These are phyloP conservation scores for Mucuna pruriens DNA, from an alignment of 306 rosid species.

Conservation along the genomic window DNA sequence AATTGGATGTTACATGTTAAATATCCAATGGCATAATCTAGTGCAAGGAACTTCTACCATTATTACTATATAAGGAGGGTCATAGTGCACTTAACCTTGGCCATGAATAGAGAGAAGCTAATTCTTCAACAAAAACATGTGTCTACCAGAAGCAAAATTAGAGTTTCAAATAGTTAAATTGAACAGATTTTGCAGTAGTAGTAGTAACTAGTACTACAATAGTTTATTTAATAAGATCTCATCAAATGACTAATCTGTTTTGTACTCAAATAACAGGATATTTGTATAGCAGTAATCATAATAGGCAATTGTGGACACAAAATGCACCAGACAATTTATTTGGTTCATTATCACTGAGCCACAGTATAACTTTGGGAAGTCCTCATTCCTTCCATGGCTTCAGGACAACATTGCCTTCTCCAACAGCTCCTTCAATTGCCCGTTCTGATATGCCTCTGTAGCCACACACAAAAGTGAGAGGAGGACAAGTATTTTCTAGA, in stretches of 20 bases:
- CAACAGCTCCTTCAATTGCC: constrained; percentile 81
- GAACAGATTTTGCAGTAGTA: constrained; percentile 16
- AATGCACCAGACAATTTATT: constrained; percentile 27
- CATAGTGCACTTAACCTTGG: background rate
- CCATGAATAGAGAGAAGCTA: background rate
- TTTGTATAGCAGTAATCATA: constrained; percentile 11
- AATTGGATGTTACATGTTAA: background rate
- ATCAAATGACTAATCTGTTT: background rate
- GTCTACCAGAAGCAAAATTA: background rate
- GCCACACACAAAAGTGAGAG: constrained; percentile 23
- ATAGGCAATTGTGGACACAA: constrained; percentile 19
- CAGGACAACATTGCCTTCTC: constrained; percentile 89
- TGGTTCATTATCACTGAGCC: constrained; percentile 23
- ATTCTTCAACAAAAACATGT: background rate
- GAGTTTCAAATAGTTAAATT: background rate
- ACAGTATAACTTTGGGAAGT: background rate
- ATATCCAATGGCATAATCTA: background rate
- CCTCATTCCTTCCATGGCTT: constrained; percentile 37
- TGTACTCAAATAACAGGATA: constrained; percentile 15
- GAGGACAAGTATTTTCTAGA: background rate
- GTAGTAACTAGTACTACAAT: constrained; percentile 4
- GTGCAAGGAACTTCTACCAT: background rate
- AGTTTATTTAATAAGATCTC: constrained; percentile 23
- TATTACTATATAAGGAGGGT: background rate
- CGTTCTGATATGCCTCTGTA: constrained; percentile 86